These are phyloP conservation scores for Vitis hybrid DNA, from an alignment of 177 flowering plant species.

Conservation along the genomic window DNA sequence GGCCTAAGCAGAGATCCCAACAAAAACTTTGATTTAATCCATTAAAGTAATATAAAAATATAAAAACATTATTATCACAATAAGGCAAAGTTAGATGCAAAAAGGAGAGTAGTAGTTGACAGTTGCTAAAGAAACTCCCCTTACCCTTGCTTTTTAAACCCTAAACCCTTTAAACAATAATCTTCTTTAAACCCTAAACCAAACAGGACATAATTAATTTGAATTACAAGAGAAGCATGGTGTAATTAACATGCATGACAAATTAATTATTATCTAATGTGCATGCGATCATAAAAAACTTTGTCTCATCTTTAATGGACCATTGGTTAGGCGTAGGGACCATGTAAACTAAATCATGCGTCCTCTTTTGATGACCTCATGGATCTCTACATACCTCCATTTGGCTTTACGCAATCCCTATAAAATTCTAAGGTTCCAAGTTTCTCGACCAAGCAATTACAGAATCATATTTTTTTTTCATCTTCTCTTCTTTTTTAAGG, in stretches of 20 bases:
- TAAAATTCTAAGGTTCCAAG: slow-evolving; percentile 15
- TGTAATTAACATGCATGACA: not conserved
- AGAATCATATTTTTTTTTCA: slow-evolving; percentile 25
- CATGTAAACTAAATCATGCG: no score
- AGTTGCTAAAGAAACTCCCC: no score
- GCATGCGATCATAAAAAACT: slow-evolving; percentile 7
- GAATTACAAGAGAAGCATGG: not conserved
- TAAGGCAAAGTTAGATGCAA: no score
- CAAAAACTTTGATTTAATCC: no score
- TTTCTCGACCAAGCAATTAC: slow-evolving; percentile 40
- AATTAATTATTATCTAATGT: not conserved
- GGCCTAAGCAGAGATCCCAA: no score
- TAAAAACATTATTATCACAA: no score
- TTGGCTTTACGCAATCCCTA: slow-evolving; percentile 31
- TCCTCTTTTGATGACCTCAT: not conserved
- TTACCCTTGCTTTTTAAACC: no score
- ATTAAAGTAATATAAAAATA: no score
- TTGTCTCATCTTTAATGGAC: slow-evolving; percentile 20
- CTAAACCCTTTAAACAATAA: no score
- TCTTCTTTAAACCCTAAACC: no score
- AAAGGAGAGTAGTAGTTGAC: no score
- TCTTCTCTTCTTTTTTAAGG: not conserved
- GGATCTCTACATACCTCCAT: slow-evolving; percentile 2
- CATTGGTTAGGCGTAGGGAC: slow-evolving; percentile 14
- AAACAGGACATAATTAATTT: no score